Conservation (phyloP, 2,329 filamentous ascomycete species). For the Bipolaris sorokiniana region DNA sequence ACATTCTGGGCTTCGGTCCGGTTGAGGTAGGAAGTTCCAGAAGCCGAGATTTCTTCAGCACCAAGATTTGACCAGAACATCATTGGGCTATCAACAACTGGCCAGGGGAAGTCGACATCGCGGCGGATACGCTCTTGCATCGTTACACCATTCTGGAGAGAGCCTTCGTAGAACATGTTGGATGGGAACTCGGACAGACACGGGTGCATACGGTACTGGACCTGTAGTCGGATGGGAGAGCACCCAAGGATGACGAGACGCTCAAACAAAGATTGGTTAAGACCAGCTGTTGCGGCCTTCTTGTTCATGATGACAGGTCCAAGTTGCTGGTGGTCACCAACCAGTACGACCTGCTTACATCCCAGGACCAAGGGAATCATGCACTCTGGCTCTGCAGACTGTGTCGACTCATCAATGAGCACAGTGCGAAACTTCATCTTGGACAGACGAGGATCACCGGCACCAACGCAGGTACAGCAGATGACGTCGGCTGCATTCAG, state of each 20-base stretch:
- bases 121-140: constrained; percentile 84
- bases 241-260: constrained; percentile 91
- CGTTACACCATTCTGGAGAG: constrained; percentile 94
- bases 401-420: constrained; percentile 96
- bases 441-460: constrained; percentile 89
- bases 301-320: constrained; percentile 99
- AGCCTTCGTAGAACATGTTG: constrained; percentile 99
- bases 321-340: constrained; percentile 97
- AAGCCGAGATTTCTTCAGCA: constrained; percentile 97
- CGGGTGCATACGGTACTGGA: constrained; percentile 99
- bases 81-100: constrained; percentile 91
- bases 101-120: constrained; percentile 98
- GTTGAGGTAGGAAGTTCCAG: constrained; percentile 96
- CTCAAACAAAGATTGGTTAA: constrained; percentile 98
- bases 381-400: constrained; percentile 96
- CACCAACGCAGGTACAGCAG: constrained; percentile 97
- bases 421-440: constrained; percentile 99
- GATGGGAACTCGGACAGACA: constrained; percentile 96
- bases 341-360: constrained; percentile 98
- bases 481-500: constrained; percentile 95
- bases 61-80: constrained; percentile 99
- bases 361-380: constrained; percentile 98
- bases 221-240: constrained; percentile 89
- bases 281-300: constrained; percentile 95
- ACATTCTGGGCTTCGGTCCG: constrained; percentile 96